phyloP scores from a whole-genome alignment of 306 rosid species.

The apple (Malus domestica) region DNA sequence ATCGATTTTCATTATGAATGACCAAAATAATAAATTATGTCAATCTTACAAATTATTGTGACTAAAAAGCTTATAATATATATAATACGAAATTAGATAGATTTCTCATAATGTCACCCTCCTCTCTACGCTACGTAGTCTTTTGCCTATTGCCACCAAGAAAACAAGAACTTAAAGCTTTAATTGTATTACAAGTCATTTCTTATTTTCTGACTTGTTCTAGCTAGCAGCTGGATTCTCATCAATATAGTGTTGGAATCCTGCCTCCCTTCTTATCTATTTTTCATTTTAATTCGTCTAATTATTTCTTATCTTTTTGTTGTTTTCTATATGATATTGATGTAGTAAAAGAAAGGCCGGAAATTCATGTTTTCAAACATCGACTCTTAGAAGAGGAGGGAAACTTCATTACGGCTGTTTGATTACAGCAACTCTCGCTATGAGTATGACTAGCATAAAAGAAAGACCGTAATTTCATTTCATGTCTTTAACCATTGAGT shows the following conservation, averaged over 20 bases:
- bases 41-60: too few relatives aligned
- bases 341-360: background rate
- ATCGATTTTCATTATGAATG: too few relatives aligned
- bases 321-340: background rate
- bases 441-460: background rate
- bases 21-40: too few relatives aligned
- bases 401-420: background rate
- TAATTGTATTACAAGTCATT: slow-evolving; percentile 19
- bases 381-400: slow-evolving; percentile 1
- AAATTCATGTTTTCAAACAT: slow-evolving; percentile 26
- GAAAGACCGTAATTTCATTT: background rate
- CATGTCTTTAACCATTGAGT: background rate
- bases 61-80: too few relatives aligned
- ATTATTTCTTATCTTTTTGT: background rate
- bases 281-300: background rate
- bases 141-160: background rate
- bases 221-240: slow-evolving; percentile 4
- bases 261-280: background rate
- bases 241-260: background rate
- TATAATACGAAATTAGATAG: too few relatives aligned
- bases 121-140: background rate
- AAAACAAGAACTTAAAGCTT: slow-evolving; percentile 31
- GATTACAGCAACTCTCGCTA: background rate
- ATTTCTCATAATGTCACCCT: too few relatives aligned
- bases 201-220: slow-evolving; percentile 20